phyloP scores from a whole-genome alignment of 148 eudicot genomes.

The Hydrangea macrophylla region DNA sequence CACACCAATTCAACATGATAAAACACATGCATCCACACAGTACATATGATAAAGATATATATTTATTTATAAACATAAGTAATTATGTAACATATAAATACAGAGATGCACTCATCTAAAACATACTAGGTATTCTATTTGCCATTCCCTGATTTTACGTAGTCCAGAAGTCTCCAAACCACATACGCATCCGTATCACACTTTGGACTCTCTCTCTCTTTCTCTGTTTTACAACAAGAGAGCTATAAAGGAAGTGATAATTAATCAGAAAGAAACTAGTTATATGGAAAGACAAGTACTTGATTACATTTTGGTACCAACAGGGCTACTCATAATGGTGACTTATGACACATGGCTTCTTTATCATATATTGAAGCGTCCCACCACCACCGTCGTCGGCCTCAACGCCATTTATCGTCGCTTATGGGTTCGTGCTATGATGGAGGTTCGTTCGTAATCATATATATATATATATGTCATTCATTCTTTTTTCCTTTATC shows the following conservation, averaged over 20 bases:
- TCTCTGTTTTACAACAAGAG: background rate
- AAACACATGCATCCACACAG: too few species aligned
- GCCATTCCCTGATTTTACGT: background rate
- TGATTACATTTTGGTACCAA: conserved; percentile 68
- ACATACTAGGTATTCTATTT: conserved; percentile 4
- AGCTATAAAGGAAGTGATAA: background rate
- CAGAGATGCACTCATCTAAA: too few species aligned
- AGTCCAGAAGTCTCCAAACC: background rate
- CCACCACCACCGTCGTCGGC: conserved; percentile 66
- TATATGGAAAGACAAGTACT: conserved; percentile 38
- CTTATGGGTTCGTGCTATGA: conserved; percentile 81
- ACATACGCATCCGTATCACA: conserved; percentile 1
- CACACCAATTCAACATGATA: too few species aligned
- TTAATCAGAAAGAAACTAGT: background rate
- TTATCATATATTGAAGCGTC: conserved; percentile 41
- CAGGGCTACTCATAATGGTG: conserved; percentile 54
- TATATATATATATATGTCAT: too few species aligned
- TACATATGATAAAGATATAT: too few species aligned
- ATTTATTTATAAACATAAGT: too few species aligned
- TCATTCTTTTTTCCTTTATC: too few species aligned
- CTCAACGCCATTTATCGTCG: conserved; percentile 79
- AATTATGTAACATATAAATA: too few species aligned
- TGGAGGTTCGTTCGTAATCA: conserved; percentile 49
- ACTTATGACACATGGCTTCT: conserved; percentile 65
- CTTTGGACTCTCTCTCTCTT: conserved; percentile 1